These are phyloP conservation scores for Chionographis japonica DNA, from an alignment of 106 monocot species.

Conservation along the genomic window DNA sequence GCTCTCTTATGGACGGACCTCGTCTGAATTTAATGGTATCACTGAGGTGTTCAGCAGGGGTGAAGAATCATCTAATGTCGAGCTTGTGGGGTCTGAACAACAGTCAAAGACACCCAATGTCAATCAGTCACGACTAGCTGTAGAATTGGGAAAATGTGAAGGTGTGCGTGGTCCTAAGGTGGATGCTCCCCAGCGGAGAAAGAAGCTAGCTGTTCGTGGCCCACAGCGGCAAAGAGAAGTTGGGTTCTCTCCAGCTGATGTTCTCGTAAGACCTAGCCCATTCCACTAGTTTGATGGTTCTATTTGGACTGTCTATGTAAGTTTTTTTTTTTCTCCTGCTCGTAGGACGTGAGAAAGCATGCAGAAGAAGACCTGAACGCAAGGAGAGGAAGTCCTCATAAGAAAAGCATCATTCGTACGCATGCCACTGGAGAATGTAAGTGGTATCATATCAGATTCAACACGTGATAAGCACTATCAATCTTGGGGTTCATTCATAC, in stretches of 20 bases:
- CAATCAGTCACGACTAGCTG: neutral
- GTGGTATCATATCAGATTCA: neutral
- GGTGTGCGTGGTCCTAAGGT: neutral
- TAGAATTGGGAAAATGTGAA: constrained; percentile 1
- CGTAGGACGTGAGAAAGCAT: too few relatives aligned
- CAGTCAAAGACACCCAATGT: neutral
- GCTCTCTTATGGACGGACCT: too few relatives aligned
- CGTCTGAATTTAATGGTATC: too few relatives aligned
- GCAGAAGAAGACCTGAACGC: too few relatives aligned
- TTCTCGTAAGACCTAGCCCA: constrained; percentile 1
- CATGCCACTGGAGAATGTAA: neutral
- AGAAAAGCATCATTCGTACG: neutral
- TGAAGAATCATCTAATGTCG: neutral
- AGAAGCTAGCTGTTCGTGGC: constrained; percentile 2
- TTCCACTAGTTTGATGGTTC: neutral
- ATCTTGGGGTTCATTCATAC: neutral
- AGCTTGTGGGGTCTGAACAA: neutral
- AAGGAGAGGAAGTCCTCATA: too few relatives aligned
- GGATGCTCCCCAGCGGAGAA: neutral
- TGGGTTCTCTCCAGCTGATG: neutral
- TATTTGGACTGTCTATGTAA: neutral
- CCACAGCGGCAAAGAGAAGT: neutral
- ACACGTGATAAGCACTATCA: too few relatives aligned
- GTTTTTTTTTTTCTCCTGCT: neutral
- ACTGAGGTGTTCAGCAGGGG: neutral